These are phyloP conservation scores for Favolaschia claudopus DNA, from an alignment of 768 basidiomycete genomes.

Conservation along the genomic window DNA sequence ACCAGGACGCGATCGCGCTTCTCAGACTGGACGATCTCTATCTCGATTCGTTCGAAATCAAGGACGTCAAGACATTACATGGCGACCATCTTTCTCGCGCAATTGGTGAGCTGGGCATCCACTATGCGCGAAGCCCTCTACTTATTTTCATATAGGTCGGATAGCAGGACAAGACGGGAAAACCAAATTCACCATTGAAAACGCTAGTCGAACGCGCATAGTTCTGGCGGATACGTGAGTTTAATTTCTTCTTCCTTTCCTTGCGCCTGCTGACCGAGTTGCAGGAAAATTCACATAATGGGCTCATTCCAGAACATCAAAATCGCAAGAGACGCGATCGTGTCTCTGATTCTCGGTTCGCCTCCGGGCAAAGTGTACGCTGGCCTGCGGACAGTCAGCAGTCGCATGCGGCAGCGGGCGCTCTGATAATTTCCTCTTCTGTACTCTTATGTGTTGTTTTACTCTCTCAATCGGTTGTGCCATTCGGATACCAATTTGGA, in stretches of 20 bases:
- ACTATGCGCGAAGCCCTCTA: neutral
- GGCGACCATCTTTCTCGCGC: conserved; percentile 99
- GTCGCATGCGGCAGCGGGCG: conserved; percentile 92
- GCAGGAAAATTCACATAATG: conserved; percentile 97
- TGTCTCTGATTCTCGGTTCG: conserved; percentile 92
- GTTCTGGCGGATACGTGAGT: conserved; percentile 96
- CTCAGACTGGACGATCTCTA: conserved; percentile 96
- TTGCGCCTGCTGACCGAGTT: neutral
- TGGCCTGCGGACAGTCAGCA: conserved; percentile 88
- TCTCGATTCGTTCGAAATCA: conserved; percentile 98
- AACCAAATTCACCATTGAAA: conserved; percentile 99
- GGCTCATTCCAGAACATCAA: conserved; percentile 99
- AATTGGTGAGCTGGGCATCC: conserved; percentile 64
- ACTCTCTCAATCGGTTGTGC: conserved; percentile 5
- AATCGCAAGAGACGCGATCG: conserved; percentile 94
- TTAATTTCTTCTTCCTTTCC: neutral
- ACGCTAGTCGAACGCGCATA: conserved; percentile 95
- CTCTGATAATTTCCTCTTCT: conserved; percentile 50
- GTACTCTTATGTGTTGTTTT: conserved; percentile 3
- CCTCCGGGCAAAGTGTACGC: conserved; percentile 96
- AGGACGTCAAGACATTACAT: conserved; percentile 97
- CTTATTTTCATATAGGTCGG: conserved; percentile 63
- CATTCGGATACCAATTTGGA: neutral
- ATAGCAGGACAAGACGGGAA: conserved; percentile 99
- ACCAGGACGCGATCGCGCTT: conserved; percentile 92